Conservation (phyloP, 2,329 filamentous ascomycete genomes). For the Talaromyces verruculosus region DNA sequence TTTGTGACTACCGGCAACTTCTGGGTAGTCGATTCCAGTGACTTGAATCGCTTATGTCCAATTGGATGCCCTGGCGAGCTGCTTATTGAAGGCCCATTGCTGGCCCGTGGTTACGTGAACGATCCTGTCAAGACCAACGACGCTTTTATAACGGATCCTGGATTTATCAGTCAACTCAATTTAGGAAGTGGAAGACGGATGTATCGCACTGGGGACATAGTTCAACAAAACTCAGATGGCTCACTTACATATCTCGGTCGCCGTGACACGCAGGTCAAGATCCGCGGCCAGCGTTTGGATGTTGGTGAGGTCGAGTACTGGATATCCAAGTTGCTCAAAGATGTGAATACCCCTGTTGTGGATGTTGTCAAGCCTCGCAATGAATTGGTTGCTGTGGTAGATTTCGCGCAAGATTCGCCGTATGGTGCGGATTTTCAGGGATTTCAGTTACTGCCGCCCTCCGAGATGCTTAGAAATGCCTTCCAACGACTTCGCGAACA, state of each 20-base stretch:
- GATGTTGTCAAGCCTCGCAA: not conserved
- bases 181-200: conserved; percentile 37
- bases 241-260: conserved; percentile 34
- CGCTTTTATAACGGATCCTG: conserved; percentile 40
- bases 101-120: conserved; percentile 49
- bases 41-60: conserved; percentile 41
- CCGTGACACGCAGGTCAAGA: conserved; percentile 42
- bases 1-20: not conserved
- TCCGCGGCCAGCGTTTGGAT: conserved; percentile 45
- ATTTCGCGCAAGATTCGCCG: not conserved
- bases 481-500: not conserved
- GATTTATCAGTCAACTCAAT: conserved; percentile 27
- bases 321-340: not conserved
- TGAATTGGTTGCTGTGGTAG: not conserved
- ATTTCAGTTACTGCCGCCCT: not conserved
- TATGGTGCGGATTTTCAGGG: not conserved
- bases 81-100: conserved; percentile 44
- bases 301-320: conserved; percentile 41
- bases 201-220: conserved; percentile 38
- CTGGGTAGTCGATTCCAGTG: not conserved
- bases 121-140: conserved; percentile 38
- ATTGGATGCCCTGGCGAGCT: conserved; percentile 42
- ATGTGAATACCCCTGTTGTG: not conserved
- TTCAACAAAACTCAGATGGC: conserved; percentile 38
- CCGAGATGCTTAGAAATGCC: not conserved